Evolutionary conservation across 2,329 filamentous ascomycete species (phyloP).

Genomic region (Phialophora verrucosa): DNA sequence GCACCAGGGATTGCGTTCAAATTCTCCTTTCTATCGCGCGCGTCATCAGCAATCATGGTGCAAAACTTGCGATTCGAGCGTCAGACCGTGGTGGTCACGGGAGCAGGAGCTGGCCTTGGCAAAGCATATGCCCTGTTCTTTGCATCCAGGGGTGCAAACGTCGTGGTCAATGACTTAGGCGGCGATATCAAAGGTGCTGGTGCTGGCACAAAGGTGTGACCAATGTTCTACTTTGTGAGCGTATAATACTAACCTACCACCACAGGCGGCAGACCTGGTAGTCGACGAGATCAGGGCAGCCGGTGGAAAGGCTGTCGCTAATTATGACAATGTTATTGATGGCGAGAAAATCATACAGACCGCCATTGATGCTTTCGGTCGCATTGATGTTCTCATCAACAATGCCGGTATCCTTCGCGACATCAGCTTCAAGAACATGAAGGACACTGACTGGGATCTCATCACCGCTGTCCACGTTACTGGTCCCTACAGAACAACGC

Average conservation of each 20-base stretch:
- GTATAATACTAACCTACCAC: too few species aligned
- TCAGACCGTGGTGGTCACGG: constrained; percentile 87
- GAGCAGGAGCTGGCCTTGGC: constrained; percentile 80
- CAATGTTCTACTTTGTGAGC: constrained; percentile 14
- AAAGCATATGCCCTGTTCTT: constrained; percentile 89
- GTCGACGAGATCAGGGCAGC: constrained; percentile 68
- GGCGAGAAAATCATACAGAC: constrained; percentile 89
- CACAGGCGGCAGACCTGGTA: constrained; percentile 64
- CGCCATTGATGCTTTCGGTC: constrained; percentile 60
- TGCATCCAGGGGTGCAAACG: constrained; percentile 85
- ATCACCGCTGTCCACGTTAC: constrained; percentile 91
- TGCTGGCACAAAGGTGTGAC: constrained; percentile 76
- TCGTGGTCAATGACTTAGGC: constrained; percentile 96
- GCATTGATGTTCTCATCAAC: constrained; percentile 94
- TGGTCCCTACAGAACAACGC: constrained; percentile 93
- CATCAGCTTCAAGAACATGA: constrained; percentile 98
- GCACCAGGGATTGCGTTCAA: too few species aligned
- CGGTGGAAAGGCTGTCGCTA: constrained; percentile 94
- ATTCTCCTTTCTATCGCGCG: too few species aligned
- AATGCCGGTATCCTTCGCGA: constrained; percentile 96
- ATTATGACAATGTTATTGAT: constrained; percentile 84
- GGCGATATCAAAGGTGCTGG: constrained; percentile 93
- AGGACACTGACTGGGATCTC: constrained; percentile 93
- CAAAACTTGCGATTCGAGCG: constrained; percentile 81
- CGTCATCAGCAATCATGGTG: constrained; percentile 51